Base-by-base conservation (phyloP, 2,329 filamentous ascomycete genomes). In the Ceratocystis papillata region DNA sequence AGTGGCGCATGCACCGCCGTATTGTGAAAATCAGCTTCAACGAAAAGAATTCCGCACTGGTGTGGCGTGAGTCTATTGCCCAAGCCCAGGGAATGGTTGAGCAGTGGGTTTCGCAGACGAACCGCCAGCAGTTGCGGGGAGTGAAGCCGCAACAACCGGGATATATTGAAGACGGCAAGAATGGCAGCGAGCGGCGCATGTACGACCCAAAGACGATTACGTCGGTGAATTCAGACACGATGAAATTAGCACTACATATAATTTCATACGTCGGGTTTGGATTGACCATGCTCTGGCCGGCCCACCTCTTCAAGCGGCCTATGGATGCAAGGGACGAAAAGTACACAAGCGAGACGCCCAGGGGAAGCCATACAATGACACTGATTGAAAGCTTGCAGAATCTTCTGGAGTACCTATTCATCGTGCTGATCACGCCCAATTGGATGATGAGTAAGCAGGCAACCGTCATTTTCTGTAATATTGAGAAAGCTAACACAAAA, bases 1-100 rank as follows among this genome's bases (percentile, higher is more conserved):
- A 81, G 33, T 93, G 88, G 89, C 84, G 85, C 41, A 80, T 83
- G 74, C 88, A 93, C 73, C 82, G 88, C 68, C 90, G 88, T 75
- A 81, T 86, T 55, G 87, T 85, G 0, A 83, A 85, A 33, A 84
- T 87, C 0, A 83, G 83, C 3, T 92, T 93, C 74, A 89, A 87
- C 67, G 89, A 93, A 76, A 85, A 81, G 75, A 92, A 90, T 73
- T 86, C 89, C 66, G 78, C 80, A 15, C 73, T 88, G 30, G 84
- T 88, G 1, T 89, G 86, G 74, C 76, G 76, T 7, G 85, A 89
- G 72, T 79, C 81, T 1, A 77, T 87, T 25, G 69, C 71, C 8
- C 88, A 92, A 76, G 82, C 87, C 0, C 76, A 81, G 68, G 79
- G 80, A 12, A 81, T 89, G 81, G 71, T 88, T 37, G 73, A 75